Base-by-base conservation (phyloP, 2,329 filamentous ascomycete genomes). In the Didymella pomorum region DNA sequence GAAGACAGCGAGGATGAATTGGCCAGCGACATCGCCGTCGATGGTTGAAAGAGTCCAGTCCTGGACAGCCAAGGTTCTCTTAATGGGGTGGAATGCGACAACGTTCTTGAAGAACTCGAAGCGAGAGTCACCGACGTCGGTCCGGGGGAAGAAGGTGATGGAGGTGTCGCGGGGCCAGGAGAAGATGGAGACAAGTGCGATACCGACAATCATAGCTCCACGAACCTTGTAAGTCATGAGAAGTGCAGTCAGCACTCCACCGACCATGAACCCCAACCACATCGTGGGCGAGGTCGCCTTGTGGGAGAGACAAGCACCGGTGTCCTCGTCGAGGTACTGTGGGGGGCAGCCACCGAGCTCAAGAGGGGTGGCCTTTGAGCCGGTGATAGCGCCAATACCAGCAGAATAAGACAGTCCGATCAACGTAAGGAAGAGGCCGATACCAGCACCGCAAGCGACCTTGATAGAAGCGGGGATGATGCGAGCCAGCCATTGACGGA, bases 31-130 rank as follows among this genome's bases (percentile, higher is more conserved):
- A 2, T 82, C 82, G 2, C 53, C 58, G 3, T 60, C 43, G 9
- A 60, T 52, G 1, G 57, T 60, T 7, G 83, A 78, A 20, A 96
- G 80, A 66, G 89, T 80, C 89, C 91, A 96, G 52, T 92, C 80
- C 71, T 92, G 90, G 1, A 88, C 91, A 21, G 82, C 84, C 9
- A 96, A 82, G 1, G 85, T 89, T 42, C 85, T 83, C 63, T 84
- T 74, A 72, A 96, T 96, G 8, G 87, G 84, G 71, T 93, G 91
- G 81, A 96, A 95, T 26, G 87, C 87, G 43, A 94, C 91, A 1
- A 96, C 90, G 71, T 92, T 85, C 76, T 91, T 92, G 85, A 96
- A 96, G 78, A 95, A 96, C 66, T 93, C 82, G 75, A 95, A 96
- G 37, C 81, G 81, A 68, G 83, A 83, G 73, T 93, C 82, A 37